These are phyloP conservation scores for Sporobolus alterniflorus DNA, from an alignment of 202 grass and related monocot genomes.

Conservation along the genomic window DNA sequence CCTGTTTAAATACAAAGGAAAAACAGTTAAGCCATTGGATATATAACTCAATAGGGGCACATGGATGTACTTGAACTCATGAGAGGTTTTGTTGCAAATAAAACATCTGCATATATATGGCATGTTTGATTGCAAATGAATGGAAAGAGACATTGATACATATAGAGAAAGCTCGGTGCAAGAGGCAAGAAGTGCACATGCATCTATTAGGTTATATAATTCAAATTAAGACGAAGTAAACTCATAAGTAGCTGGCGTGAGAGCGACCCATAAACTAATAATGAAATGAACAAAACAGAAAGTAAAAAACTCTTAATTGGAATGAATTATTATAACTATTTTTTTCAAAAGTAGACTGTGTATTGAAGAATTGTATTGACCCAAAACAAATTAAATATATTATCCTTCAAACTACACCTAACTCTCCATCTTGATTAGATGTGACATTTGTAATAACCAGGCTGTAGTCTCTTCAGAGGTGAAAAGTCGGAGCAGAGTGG, in stretches of 20 bases:
- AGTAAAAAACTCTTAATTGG: background rate
- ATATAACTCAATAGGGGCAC: background rate
- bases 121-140: constrained; percentile 29
- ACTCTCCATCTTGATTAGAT: background rate
- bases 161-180: constrained; percentile 14
- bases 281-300: constrained; percentile 22
- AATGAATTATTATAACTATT: background rate
- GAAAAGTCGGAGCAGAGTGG: too few relatives aligned
- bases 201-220: constrained; percentile 11
- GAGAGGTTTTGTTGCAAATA: background rate
- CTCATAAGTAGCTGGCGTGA: constrained; percentile 40
- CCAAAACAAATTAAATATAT: constrained; percentile 22
- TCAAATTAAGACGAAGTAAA: constrained; percentile 2
- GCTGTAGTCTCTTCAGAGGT: too few relatives aligned
- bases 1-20: constrained; percentile 48
- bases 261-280: constrained; percentile 28
- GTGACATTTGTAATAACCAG: too few relatives aligned
- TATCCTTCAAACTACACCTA: background rate
- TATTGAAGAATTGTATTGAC: constrained; percentile 16
- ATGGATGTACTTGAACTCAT: background rate
- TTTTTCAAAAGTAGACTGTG: background rate
- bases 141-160: constrained; percentile 21
- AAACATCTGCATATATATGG: background rate
- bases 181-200: constrained; percentile 25
- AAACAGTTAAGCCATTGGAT: background rate